Conservation (phyloP, 2,329 filamentous ascomycete species). For the Aspergillus brasiliensis region DNA sequence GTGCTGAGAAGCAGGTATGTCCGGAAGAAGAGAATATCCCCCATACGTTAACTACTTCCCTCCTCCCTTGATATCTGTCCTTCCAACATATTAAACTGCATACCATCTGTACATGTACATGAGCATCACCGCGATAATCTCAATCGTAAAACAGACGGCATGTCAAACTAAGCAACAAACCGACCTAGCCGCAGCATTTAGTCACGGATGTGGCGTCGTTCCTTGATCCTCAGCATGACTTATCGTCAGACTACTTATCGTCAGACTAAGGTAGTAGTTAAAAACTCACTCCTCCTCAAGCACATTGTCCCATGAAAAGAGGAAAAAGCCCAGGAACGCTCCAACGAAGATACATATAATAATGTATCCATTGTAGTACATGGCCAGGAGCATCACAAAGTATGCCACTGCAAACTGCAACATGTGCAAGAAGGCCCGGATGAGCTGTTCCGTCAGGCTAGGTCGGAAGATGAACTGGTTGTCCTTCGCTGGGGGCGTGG, state of each 20-base stretch:
- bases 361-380: slow-evolving; percentile 72
- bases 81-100: too few species aligned
- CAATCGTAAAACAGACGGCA: accelerated
- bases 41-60: too few species aligned
- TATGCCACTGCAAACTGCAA: slow-evolving; percentile 75
- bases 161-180: background rate
- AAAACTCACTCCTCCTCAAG: slow-evolving; percentile 22
- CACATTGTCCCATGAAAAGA: slow-evolving; percentile 69
- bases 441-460: slow-evolving; percentile 64
- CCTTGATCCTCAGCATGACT: slow-evolving; percentile 9
- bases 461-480: slow-evolving; percentile 50
- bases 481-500: too few species aligned
- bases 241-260: background rate
- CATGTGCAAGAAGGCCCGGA: slow-evolving; percentile 69
- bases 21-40: too few species aligned
- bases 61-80: too few species aligned
- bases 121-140: too few species aligned
- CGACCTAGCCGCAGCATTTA: slow-evolving; percentile 26
- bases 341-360: slow-evolving; percentile 82
- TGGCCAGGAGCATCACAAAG: slow-evolving; percentile 71
- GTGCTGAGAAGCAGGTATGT: too few species aligned
- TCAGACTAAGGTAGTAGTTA: too few species aligned
- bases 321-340: slow-evolving; percentile 69
- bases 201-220: slow-evolving; percentile 28
- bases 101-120: too few species aligned